Conservation (phyloP, 1,139 yeast species). For the Yamadazyma blattariae region DNA sequence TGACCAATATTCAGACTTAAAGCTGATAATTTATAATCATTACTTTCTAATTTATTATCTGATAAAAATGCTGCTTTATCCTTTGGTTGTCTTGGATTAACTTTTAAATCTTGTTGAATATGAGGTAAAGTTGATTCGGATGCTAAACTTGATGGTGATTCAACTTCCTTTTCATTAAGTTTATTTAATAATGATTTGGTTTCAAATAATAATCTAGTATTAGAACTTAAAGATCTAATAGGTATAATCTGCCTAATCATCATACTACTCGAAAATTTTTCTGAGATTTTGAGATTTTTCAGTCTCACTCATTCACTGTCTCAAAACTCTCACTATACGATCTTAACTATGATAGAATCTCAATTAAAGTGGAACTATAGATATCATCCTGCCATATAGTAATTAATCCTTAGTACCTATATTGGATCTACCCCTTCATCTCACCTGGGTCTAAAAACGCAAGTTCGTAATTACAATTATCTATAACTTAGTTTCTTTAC, state of each 20-base stretch:
- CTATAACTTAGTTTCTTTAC: too few relatives aligned
- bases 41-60: conserved; percentile 57
- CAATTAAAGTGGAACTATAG: too few relatives aligned
- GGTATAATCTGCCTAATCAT: conserved; percentile 3
- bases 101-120: conserved; percentile 39
- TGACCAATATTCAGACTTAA: conserved; percentile 78
- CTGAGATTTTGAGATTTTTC: too few relatives aligned
- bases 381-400: too few relatives aligned
- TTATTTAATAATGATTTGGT: conserved; percentile 13
- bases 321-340: too few relatives aligned
- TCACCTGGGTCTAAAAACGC: too few relatives aligned
- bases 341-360: too few relatives aligned
- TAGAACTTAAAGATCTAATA: background rate
- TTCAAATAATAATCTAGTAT: conserved; percentile 7
- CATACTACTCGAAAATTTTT: background rate
- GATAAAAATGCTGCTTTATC: conserved; percentile 50
- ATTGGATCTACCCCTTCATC: too few relatives aligned
- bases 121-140: conserved; percentile 48
- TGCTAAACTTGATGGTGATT: conserved; percentile 45
- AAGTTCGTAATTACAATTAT: too few relatives aligned
- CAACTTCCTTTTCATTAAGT: conserved; percentile 10
- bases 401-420: too few relatives aligned
- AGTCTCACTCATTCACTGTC: too few relatives aligned
- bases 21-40: conserved; percentile 54
- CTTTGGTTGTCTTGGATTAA: conserved; percentile 38